These are phyloP conservation scores for Nadsonia starkeyi-henricii DNA, from an alignment of 1,139 yeast species.

Conservation along the genomic window DNA sequence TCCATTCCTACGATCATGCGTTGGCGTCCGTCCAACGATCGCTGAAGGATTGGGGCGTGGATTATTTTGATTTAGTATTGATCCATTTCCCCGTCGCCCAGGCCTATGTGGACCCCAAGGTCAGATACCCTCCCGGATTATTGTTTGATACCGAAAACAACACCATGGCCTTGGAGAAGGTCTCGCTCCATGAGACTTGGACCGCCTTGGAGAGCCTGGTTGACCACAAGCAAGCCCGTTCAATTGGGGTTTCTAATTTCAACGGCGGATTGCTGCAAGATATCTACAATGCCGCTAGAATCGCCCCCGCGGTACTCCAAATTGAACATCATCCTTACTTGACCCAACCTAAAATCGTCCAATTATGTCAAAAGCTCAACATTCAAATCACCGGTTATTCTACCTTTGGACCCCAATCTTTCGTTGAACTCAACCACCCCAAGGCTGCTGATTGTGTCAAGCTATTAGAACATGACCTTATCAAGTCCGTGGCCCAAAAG, in stretches of 20 bases:
- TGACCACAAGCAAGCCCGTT: constrained; percentile 48
- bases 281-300: constrained; percentile 39
- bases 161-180: constrained; percentile 42
- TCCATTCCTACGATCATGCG: constrained; percentile 34
- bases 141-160: constrained; percentile 47
- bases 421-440: constrained; percentile 38
- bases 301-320: constrained; percentile 71
- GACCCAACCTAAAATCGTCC: constrained; percentile 56
- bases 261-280: constrained; percentile 63
- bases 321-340: constrained; percentile 90
- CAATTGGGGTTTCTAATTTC: constrained; percentile 80
- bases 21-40: constrained; percentile 31
- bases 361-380: constrained; percentile 45
- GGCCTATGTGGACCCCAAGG: constrained; percentile 36
- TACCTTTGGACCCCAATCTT: constrained; percentile 50
- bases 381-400: constrained; percentile 76
- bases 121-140: constrained; percentile 55
- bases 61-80: constrained; percentile 47
- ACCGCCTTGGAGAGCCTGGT: constrained; percentile 53
- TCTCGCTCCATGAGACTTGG: constrained; percentile 70
- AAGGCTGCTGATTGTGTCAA: constrained; percentile 44
- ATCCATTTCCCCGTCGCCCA: constrained; percentile 54
- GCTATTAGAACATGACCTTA: constrained; percentile 27
- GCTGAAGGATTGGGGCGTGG: constrained; percentile 41
- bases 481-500: constrained; percentile 37